Evolutionary conservation across 106 monocot species (phyloP).

Genomic region (Dendrobium officinale): DNA sequence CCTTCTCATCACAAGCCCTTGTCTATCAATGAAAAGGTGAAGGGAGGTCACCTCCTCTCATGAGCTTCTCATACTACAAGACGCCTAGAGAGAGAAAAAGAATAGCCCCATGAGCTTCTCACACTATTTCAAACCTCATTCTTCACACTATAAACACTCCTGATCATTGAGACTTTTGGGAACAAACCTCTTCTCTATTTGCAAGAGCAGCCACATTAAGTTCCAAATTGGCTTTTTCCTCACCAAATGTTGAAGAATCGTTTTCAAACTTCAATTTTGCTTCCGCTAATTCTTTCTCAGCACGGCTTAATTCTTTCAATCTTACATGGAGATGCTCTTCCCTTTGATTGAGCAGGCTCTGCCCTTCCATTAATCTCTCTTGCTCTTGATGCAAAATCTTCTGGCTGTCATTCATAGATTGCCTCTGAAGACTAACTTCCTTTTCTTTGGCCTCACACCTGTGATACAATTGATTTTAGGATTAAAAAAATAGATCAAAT

Average conservation of each 20-base stretch:
- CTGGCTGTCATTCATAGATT: slow-evolving; percentile 58
- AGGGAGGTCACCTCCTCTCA: no score
- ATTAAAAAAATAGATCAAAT: background rate
- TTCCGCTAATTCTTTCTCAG: slow-evolving; percentile 53
- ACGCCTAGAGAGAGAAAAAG: no score
- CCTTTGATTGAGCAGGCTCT: slow-evolving; percentile 57
- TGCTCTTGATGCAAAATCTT: slow-evolving; percentile 68
- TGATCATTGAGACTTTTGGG: no score
- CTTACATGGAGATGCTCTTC: slow-evolving; percentile 54
- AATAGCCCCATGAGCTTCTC: no score
- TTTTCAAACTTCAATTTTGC: slow-evolving; percentile 36
- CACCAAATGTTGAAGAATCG: slow-evolving; percentile 33
- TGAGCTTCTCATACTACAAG: no score
- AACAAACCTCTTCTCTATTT: slow-evolving; percentile 60
- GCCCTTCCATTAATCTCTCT: slow-evolving; percentile 47
- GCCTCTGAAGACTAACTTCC: slow-evolving; percentile 52
- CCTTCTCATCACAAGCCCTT: no score
- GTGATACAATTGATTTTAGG: slow-evolving; percentile 5
- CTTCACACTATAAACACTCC: no score
- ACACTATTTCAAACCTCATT: no score
- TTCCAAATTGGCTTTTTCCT: slow-evolving; percentile 48
- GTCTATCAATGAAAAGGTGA: no score
- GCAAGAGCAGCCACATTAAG: slow-evolving; percentile 39
- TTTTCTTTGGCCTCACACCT: slow-evolving; percentile 76
- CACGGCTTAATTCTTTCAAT: slow-evolving; percentile 29